Conservation (phyloP, 768 basidiomycete genomes). For the Mycena filopes region DNA sequence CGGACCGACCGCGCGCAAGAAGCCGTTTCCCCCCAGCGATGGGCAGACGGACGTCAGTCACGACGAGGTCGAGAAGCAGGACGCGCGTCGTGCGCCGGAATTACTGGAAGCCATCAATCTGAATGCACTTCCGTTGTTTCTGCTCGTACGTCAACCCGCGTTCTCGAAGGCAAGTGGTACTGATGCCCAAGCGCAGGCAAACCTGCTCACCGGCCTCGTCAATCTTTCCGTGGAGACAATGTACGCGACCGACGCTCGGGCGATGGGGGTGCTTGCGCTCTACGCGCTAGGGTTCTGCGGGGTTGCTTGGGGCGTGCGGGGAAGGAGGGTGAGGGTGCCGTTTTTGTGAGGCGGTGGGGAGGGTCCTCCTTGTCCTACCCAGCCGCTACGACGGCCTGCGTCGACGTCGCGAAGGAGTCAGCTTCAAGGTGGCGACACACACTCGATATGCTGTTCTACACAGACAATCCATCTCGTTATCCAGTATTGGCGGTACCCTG, state of each 20-base stretch:
- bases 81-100: slow-evolving; percentile 46
- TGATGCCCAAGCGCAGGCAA: slow-evolving; percentile 65
- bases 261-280: slow-evolving; percentile 68
- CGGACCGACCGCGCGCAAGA: slow-evolving; percentile 50
- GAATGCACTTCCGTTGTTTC: slow-evolving; percentile 83
- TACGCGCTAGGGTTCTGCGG: slow-evolving; percentile 72
- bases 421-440: too few species aligned
- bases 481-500: too few species aligned
- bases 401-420: too few species aligned
- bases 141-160: slow-evolving; percentile 66
- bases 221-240: slow-evolving; percentile 87
- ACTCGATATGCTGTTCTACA: too few species aligned
- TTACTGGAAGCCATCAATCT: slow-evolving; percentile 86
- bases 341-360: too few species aligned
- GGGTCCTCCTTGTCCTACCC: too few species aligned
- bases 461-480: too few species aligned
- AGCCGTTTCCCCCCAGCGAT: slow-evolving; percentile 17
- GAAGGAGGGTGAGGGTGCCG: slow-evolving; percentile 32
- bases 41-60: too few species aligned
- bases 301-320: slow-evolving; percentile 66
- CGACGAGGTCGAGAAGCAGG: too few species aligned
- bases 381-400: too few species aligned
- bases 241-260: slow-evolving; percentile 67
- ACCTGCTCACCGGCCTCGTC: slow-evolving; percentile 84
- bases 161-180: neutral